Conservation (phyloP, 176 grass and related monocot species). For the Metroxylon sagu region DNA sequence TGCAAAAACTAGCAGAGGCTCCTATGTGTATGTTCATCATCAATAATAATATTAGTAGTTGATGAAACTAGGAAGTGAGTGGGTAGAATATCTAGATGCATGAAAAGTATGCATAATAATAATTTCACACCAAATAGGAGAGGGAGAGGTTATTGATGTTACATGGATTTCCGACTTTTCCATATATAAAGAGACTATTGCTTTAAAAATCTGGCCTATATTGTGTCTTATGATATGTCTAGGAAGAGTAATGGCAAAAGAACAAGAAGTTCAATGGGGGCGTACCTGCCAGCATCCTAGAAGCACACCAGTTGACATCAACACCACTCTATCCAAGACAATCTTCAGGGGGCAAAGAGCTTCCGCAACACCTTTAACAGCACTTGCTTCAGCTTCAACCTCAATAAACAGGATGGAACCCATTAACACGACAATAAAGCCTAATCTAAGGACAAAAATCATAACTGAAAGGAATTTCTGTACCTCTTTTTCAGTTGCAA, state of each 20-base stretch:
- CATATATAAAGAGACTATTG: not conserved
- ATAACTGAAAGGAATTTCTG: not conserved
- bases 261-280: not conserved
- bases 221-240: no score
- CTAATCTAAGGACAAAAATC: not conserved
- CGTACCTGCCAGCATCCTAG: conserved; percentile 94
- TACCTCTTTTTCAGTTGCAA: conserved; percentile 67
- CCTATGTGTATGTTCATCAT: no score
- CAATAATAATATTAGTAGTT: no score
- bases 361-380: conserved; percentile 44
- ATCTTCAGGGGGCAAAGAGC: conserved; percentile 67
- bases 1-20: no score
- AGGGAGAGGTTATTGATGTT: no score
- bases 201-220: no score
- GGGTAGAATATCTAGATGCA: no score
- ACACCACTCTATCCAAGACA: conserved; percentile 73
- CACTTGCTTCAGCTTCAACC: conserved; percentile 74
- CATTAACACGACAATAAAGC: conserved; percentile 15
- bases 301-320: conserved; percentile 95
- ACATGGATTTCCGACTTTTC: not conserved
- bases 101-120: no score
- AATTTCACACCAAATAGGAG: no score
- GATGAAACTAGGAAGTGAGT: no score
- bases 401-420: conserved; percentile 41
- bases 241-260: conserved; percentile 21